Percentiles rank a stretch among this genome's conserved stretches.
Conservation (phyloP, 768 basidiomycete species). For the Daedaleopsis sinensis region DNA sequence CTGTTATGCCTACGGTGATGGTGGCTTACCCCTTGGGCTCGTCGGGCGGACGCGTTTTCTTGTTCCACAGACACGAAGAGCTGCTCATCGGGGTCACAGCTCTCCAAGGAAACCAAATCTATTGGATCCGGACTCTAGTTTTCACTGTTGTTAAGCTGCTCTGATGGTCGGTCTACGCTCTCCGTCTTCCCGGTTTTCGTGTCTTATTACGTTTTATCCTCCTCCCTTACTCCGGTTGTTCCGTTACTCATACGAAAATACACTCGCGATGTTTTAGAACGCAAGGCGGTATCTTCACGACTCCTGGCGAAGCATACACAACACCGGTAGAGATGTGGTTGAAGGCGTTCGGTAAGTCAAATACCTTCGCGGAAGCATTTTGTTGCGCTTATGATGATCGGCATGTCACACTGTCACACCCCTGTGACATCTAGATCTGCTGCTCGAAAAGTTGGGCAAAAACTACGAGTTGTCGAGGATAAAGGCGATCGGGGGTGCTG, state of each 20-base stretch:
- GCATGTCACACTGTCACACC: slow-evolving; percentile 11
- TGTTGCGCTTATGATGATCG: slow-evolving; percentile 20
- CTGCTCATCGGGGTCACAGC: not conserved
- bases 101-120: not conserved
- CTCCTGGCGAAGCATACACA: slow-evolving; percentile 83
- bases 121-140: not conserved
- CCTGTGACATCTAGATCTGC: slow-evolving; percentile 51
- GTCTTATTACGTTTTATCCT: not conserved
- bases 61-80: no score
- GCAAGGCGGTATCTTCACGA: slow-evolving; percentile 85
- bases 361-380: slow-evolving; percentile 53
- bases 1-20: no score
- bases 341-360: slow-evolving; percentile 73
- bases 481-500: slow-evolving; percentile 75
- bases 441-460: slow-evolving; percentile 74
- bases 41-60: no score
- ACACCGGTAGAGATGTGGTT: slow-evolving; percentile 93
- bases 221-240: not conserved
- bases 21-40: no score
- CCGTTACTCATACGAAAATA: slow-evolving; percentile 4
- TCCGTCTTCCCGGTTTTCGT: not conserved
- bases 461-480: slow-evolving; percentile 73
- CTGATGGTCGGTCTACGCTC: not conserved
- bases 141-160: not conserved
- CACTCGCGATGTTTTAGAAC: slow-evolving; percentile 51